Conservation (phyloP, 2,329 filamentous ascomycete species). For the Coniochaeta prunicola region DNA sequence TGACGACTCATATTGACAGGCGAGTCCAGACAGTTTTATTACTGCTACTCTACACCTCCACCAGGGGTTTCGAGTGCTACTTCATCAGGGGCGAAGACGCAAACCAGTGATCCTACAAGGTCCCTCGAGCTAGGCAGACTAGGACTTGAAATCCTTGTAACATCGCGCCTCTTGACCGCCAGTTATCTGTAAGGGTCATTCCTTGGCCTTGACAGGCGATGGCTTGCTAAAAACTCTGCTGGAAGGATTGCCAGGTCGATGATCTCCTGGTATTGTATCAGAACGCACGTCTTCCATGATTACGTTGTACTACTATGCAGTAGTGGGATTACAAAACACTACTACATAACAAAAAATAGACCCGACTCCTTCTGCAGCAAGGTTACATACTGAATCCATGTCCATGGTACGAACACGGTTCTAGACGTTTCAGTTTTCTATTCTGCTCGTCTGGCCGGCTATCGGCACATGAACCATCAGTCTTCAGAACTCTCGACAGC, state of each 20-base stretch:
- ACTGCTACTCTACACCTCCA: neutral
- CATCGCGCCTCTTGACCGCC: neutral
- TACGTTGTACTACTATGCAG: neutral
- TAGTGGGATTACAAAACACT: neutral
- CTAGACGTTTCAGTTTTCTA: neutral
- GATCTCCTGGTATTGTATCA: neutral
- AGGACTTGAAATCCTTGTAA: neutral
- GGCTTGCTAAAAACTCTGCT: neutral
- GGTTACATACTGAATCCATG: neutral
- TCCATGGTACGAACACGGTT: neutral
- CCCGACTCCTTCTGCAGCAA: neutral
- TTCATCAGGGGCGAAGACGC: neutral
- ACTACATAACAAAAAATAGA: neutral
- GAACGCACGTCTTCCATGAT: neutral
- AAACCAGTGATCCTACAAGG: neutral
- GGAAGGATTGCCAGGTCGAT: neutral
- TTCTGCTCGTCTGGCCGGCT: neutral
- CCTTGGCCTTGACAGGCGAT: neutral
- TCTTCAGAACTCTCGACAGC: constrained; percentile 15
- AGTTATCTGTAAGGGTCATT: neutral
- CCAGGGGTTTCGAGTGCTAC: neutral
- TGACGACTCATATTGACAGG: neutral
- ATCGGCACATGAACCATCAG: neutral
- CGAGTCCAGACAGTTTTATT: neutral
- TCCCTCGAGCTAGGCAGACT: neutral